Base-by-base conservation (phyloP, 495 filamentous ascomycete genomes). In the Xylaria venustula region DNA sequence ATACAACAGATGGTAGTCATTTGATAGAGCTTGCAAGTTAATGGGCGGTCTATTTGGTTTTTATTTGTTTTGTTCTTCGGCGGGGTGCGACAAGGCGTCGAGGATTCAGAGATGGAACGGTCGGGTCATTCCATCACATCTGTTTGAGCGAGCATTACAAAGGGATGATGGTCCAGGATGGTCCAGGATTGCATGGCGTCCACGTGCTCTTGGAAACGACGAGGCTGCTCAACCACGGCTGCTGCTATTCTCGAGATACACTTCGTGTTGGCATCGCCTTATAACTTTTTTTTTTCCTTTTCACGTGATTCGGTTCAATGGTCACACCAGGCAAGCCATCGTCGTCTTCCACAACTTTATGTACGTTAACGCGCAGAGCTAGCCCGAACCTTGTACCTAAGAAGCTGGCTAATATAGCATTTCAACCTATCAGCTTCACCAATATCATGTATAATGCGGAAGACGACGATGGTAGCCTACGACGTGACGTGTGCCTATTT, bases 321-420 rank as follows among this genome's bases (percentile, higher is more conserved):
- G 73, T 79, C 74, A 78, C 78, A 72, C 77, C 79, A 79, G 81
- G 77, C 79, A 80, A 78, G 81, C 81, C 81, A 82, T 85, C 84
- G 82, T 85, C 84, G 83, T 84, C 83, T 83, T 86, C 78, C 76
- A 81, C 82, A 82, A 79, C 70, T 73, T 75, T 83, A 87, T 92
- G 89, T 92, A 92, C 86, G 88, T 91, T 91, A 91, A 83, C 77
- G 71, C 72, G 68, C 72, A 71, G 65, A 73, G 73, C 76, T 74
- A 76, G 72, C 74, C 77, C 71, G 68, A 64, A 70, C 68, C 73
- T 73, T 65, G 66, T 58, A 61, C 67, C 71, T 73, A 66, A 71
- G 70, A 69, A 63, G 77, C 73, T 77, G 74, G 78, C 74, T 68
- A 80, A 84, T 82, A 83, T 75, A 84, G 72, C 75, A 79, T 80